Base-by-base conservation (phyloP, 495 filamentous ascomycete genomes). In the Xylaria sp. region DNA sequence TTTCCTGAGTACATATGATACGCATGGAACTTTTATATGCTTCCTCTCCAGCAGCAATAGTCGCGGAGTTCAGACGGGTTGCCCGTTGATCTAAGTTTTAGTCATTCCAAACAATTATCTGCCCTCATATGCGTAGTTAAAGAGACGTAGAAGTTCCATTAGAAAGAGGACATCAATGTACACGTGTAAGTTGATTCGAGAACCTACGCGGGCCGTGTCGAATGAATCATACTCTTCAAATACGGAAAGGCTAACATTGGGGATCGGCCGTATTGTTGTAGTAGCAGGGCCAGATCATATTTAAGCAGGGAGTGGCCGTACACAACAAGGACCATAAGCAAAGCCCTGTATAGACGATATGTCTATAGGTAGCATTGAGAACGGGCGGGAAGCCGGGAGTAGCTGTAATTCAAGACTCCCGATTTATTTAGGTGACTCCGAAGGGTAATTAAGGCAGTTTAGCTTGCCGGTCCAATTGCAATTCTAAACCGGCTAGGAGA, bases 401-500 rank as follows among this genome's bases (percentile, higher is more conserved):
- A 19, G 19, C 21, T 15, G 17, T 33, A n/a, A 46, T 46, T 41
- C 11, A 24, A 55, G 3, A 31, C 14, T 17, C 17, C 8, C 19
- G 17, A 15, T 24, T 58, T 59, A 21, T 59, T 59, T 37, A 37
- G 9, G 1, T 11, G 17, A 12, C 24, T 29, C 15, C 11, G 31
- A 29, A 4, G 0, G 17, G 24, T 21, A 21, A 31, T 41, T n/a
- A 40, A 33, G 64, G 21, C 48, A 24, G 29, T 19, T 53, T 29
- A 58, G 63, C 71, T 70, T 72, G 76, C 40, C 58, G 69, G 33
- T 76, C 35, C 33, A 78, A 61, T 43, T 78, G 74, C 19, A 67
- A 73, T 61, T 75, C 74, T 11, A 76, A 69, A 21, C 69, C 76
- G 57, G 76, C 74, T n/a, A 76, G 71, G 12, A 78, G 43, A 48